Evolutionary conservation across 106 monocot genomes (phyloP).

Genomic region (Platanthera zijinensis): DNA sequence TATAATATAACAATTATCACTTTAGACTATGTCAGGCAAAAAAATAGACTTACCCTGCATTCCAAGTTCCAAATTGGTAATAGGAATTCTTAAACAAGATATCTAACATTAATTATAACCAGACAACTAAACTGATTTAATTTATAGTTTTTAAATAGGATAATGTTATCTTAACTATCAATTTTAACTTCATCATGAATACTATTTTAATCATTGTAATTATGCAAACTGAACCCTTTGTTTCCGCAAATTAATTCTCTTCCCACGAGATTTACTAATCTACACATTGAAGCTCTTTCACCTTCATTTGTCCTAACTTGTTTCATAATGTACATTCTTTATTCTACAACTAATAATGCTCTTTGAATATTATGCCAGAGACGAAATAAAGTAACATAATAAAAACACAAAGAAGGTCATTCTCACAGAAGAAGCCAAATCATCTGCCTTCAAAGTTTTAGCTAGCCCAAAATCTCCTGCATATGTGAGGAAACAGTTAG

Average conservation of each 20-base stretch:
- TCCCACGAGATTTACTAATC: background rate
- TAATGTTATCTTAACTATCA: too few relatives aligned
- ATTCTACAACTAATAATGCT: background rate
- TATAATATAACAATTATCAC: too few relatives aligned
- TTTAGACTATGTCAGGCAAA: too few relatives aligned
- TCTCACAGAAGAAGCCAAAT: constrained; percentile 94
- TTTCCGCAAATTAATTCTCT: background rate
- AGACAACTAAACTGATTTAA: too few relatives aligned
- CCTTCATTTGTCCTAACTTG: background rate
- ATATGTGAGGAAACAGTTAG: constrained; percentile 15
- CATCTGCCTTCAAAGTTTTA: constrained; percentile 94
- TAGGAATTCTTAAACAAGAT: too few relatives aligned
- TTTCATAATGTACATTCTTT: background rate
- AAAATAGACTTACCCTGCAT: too few relatives aligned
- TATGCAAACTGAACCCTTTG: background rate
- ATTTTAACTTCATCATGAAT: too few relatives aligned
- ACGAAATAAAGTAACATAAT: background rate
- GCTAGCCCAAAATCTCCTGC: constrained; percentile 98
- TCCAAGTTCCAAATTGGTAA: too few relatives aligned
- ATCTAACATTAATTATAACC: too few relatives aligned
- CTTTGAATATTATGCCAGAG: background rate
- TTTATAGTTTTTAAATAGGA: too few relatives aligned
- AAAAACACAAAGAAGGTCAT: background rate
- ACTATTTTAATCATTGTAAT: background rate
- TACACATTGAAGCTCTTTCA: background rate